phyloP scores from a whole-genome alignment of 1,284 basidiomycete species.

The Malassezia dermatis region DNA sequence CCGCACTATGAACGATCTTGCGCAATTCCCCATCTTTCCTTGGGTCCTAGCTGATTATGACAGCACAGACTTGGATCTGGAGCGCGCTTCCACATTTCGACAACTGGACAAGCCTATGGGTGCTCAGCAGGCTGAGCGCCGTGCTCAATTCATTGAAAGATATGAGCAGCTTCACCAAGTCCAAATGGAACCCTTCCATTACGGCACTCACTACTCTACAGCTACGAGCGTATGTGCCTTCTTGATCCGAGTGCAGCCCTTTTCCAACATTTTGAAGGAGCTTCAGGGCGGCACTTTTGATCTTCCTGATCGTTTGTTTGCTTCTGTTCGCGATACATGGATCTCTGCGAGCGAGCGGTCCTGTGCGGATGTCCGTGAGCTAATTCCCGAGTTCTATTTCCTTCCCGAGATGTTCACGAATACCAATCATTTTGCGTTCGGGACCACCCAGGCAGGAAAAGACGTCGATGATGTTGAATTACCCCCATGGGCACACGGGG shows the following conservation, averaged over 20 bases:
- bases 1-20: slow-evolving; percentile 57
- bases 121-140: slow-evolving; percentile 63
- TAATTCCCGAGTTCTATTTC: slow-evolving; percentile 82
- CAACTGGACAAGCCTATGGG: slow-evolving; percentile 84
- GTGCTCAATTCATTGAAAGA: slow-evolving; percentile 52
- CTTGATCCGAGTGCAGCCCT: slow-evolving; percentile 73
- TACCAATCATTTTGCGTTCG: slow-evolving; percentile 59
- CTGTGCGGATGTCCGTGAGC: slow-evolving; percentile 82
- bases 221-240: slow-evolving; percentile 96
- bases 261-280: slow-evolving; percentile 30
- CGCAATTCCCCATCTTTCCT: slow-evolving; percentile 85
- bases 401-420: slow-evolving; percentile 52
- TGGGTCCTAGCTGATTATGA: slow-evolving; percentile 81
- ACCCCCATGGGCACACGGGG: slow-evolving; percentile 78
- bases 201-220: slow-evolving; percentile 80
- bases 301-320: slow-evolving; percentile 83
- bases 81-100: slow-evolving; percentile 60
- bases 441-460: slow-evolving; percentile 70
- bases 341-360: slow-evolving; percentile 74
- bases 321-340: slow-evolving; percentile 61
- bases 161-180: slow-evolving; percentile 65
- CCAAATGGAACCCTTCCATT: slow-evolving; percentile 56
- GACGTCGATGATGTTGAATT: slow-evolving; percentile 76
- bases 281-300: slow-evolving; percentile 66
- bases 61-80: slow-evolving; percentile 64